Conservation (phyloP, 495 filamentous ascomycete genomes). For the Aspergillus coremiiformis region DNA sequence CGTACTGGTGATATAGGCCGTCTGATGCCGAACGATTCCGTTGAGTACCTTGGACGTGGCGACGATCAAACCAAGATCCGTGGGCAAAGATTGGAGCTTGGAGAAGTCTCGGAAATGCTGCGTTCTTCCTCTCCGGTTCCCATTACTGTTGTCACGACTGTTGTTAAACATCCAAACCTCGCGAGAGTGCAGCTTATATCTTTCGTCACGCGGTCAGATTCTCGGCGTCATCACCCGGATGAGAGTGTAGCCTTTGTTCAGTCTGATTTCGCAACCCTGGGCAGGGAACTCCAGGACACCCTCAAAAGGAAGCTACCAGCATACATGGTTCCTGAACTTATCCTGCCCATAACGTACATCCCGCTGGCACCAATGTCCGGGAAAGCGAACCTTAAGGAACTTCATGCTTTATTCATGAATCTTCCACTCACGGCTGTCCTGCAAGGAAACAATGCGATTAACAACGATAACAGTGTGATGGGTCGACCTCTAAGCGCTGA, state of each 20-base stretch:
- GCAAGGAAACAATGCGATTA: conserved; percentile 12
- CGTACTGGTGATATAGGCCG: conserved; percentile 45
- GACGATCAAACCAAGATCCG: conserved; percentile 78
- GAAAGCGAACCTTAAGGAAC: conserved; percentile 43
- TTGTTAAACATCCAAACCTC: conserved; percentile 39
- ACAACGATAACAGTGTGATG: not conserved
- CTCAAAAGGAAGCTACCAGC: conserved; percentile 40
- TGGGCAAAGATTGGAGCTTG: conserved; percentile 68
- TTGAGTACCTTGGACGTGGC: conserved; percentile 61
- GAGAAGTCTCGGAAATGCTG: conserved; percentile 59
- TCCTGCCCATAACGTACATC: conserved; percentile 37
- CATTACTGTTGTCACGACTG: conserved; percentile 34
- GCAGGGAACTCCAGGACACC: conserved; percentile 25
- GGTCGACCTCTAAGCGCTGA: conserved; percentile 11
- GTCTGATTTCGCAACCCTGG: conserved; percentile 17
- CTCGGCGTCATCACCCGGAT: conserved; percentile 3
- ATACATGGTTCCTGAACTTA: conserved; percentile 49
- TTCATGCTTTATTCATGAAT: conserved; percentile 26
- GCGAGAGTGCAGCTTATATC: conserved; percentile 37
- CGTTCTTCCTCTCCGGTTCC: conserved; percentile 26
- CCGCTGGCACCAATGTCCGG: conserved; percentile 37
- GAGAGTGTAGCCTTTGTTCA: conserved; percentile 12
- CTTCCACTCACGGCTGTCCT: conserved; percentile 16
- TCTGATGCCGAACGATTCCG: conserved; percentile 37
- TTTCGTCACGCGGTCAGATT: conserved; percentile 22